Conservation (phyloP, 371 early-diverging fungal genomes). For the Quaeritorhiza haematococci region DNA sequence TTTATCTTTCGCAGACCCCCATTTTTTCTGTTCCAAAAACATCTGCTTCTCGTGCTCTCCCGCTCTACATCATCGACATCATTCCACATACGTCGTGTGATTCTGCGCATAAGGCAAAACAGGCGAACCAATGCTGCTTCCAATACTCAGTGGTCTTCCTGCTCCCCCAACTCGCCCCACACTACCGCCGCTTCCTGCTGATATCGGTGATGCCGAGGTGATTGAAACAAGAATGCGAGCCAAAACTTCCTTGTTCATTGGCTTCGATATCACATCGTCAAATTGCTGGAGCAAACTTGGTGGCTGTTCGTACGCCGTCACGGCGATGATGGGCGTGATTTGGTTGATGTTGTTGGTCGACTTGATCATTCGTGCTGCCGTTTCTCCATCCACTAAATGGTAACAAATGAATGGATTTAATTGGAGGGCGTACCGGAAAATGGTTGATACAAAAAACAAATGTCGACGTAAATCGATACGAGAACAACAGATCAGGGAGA, state of each 20-base stretch:
- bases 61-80: too few relatives aligned
- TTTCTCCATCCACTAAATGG: constrained; percentile 76
- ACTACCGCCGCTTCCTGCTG: not conserved
- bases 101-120: too few relatives aligned
- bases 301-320: constrained; percentile 41
- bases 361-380: constrained; percentile 90
- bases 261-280: constrained; percentile 69
- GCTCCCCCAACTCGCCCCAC: too few relatives aligned
- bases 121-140: too few relatives aligned
- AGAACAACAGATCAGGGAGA: constrained; percentile 3
- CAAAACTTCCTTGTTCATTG: constrained; percentile 59
- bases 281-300: constrained; percentile 40
- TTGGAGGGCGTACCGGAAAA: too few relatives aligned
- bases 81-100: too few relatives aligned
- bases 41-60: too few relatives aligned
- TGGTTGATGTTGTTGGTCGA: constrained; percentile 71
- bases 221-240: constrained; percentile 18
- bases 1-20: too few relatives aligned
- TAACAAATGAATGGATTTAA: too few relatives aligned
- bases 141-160: too few relatives aligned
- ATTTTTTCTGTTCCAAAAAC: too few relatives aligned
- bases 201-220: not conserved
- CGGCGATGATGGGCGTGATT: constrained; percentile 37
- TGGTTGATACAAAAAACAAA: too few relatives aligned
- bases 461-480: not conserved